phyloP scores from a whole-genome alignment of 2,329 filamentous ascomycete species.

The Aureobasidium sp. region DNA sequence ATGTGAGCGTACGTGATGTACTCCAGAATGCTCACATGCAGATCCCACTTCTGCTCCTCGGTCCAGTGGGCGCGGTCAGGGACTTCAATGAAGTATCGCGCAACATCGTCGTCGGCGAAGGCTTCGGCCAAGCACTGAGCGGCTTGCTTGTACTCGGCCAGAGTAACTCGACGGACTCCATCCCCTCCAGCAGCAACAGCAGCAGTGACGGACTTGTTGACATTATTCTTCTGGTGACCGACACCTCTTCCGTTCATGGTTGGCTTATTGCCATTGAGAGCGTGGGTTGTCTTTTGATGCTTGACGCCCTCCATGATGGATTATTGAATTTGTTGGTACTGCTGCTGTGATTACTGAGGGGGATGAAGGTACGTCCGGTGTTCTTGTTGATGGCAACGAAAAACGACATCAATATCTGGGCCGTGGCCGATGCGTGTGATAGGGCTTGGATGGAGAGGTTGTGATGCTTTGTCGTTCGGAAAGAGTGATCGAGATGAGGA shows the following conservation, averaged over 20 bases:
- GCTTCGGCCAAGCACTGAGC: constrained; percentile 65
- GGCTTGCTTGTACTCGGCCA: constrained; percentile 62
- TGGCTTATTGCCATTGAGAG: constrained; percentile 24
- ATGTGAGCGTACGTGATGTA: constrained; percentile 70
- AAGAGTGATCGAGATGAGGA: background rate
- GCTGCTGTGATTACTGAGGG: constrained; percentile 34
- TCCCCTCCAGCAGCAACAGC: constrained; percentile 28
- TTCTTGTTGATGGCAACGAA: constrained; percentile 33
- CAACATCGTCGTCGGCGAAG: constrained; percentile 66
- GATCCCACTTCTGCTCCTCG: constrained; percentile 61
- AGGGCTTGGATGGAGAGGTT: background rate
- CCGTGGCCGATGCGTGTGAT: background rate
- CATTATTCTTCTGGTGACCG: background rate
- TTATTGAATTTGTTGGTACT: constrained; percentile 25
- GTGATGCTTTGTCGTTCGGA: background rate
- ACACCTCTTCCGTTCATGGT: constrained; percentile 25
- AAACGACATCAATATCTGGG: constrained; percentile 25
- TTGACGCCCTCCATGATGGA: constrained; percentile 39
- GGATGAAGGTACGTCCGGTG: constrained; percentile 40
- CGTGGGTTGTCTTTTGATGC: constrained; percentile 21
- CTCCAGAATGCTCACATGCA: constrained; percentile 68
- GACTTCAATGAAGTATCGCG: constrained; percentile 64
- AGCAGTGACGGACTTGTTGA: constrained; percentile 6
- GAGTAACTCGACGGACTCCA: constrained; percentile 52
- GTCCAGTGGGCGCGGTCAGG: constrained; percentile 56